Conservation (phyloP, 345 rosid genomes). For the Mallotus nudiflorus region DNA sequence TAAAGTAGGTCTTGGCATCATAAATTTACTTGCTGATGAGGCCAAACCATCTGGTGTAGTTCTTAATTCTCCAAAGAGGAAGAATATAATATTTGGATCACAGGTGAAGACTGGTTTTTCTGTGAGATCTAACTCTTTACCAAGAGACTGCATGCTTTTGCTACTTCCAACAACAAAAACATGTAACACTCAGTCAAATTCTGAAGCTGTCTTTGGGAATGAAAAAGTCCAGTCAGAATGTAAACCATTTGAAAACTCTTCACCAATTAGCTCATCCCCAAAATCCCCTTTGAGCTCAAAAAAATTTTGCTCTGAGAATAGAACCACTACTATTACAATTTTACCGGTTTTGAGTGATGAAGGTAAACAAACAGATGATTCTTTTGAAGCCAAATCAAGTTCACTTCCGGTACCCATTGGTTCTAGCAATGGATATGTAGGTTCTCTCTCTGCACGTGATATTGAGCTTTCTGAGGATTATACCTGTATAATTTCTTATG, state of each 20-base stretch:
- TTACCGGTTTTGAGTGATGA: constrained; percentile 26
- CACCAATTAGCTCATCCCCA: constrained; percentile 20
- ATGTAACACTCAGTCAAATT: constrained; percentile 16
- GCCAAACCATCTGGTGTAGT: constrained; percentile 26
- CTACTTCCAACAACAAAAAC: constrained; percentile 20
- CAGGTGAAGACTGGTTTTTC: constrained; percentile 43
- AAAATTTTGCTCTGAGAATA: constrained; percentile 21
- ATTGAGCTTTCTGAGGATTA: constrained; percentile 72
- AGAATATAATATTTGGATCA: constrained; percentile 50
- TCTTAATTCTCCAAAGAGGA: constrained; percentile 37
- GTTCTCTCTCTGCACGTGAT: constrained; percentile 49
- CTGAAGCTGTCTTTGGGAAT: constrained; percentile 7
- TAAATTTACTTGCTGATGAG: constrained; percentile 43
- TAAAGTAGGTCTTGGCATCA: constrained; percentile 60
- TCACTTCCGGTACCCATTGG: constrained; percentile 45
- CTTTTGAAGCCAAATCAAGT: constrained; percentile 29
- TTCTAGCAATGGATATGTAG: constrained; percentile 23
- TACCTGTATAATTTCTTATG: constrained; percentile 66
- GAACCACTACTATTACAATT: constrained; percentile 19
- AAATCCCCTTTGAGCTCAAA: constrained; percentile 22
- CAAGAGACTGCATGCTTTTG: constrained; percentile 39
- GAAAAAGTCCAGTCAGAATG: constrained; percentile 19
- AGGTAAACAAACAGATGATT: constrained; percentile 17
- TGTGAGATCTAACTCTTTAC: constrained; percentile 43
- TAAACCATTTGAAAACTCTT: constrained; percentile 15